Evolutionary conservation across 208 protist species (phyloP).

Genomic region (Histomonas meleagridis): DNA sequence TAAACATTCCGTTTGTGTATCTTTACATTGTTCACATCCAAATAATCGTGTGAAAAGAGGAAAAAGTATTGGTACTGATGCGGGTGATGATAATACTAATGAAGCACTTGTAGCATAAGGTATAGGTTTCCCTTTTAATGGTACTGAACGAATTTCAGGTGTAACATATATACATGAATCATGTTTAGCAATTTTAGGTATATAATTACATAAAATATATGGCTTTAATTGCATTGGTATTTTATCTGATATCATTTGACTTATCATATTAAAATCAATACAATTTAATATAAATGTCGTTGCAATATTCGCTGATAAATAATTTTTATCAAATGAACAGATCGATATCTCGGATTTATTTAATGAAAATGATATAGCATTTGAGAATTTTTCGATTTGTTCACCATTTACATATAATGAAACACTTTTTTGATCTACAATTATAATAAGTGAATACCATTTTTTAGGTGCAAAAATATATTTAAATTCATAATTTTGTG

Average conservation of each 20-base stretch:
- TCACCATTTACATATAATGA: background rate
- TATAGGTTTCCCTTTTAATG: too few species aligned
- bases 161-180: too few species aligned
- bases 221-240: background rate
- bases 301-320: background rate
- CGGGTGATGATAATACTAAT: too few species aligned
- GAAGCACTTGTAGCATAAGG: too few species aligned
- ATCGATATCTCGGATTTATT: background rate
- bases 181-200: too few species aligned
- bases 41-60: too few species aligned
- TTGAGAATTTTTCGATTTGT: background rate
- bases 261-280: background rate
- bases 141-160: too few species aligned
- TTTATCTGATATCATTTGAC: background rate
- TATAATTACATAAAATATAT: too few species aligned
- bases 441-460: background rate
- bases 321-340: background rate
- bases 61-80: too few species aligned
- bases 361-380: background rate
- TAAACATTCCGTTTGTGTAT: too few species aligned
- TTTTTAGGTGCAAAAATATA: background rate
- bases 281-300: background rate
- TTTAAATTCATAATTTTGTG: background rate
- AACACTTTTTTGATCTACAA: background rate
- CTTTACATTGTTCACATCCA: too few species aligned